Evolutionary conservation across 352 stramenopile genomes (phyloP), one percentile per base, ranked within the genome.

Genomic region (Phytophthora uliginosa): DNA sequence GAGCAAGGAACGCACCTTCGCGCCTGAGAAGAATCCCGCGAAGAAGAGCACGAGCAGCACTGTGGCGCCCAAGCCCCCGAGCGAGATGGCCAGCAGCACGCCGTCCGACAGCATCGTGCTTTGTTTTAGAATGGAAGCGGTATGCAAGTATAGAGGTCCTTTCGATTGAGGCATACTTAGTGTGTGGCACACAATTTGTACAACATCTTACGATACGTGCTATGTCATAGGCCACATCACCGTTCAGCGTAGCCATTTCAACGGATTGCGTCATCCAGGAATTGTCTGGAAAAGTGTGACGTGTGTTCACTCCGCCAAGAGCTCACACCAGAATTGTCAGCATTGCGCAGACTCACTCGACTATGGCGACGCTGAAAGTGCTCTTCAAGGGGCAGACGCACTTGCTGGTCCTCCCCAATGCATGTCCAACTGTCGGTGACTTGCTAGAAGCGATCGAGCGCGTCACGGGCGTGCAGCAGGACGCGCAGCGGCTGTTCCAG

Each of bases 401-500:
- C 61, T 59, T 34, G 15, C 36, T 92, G 5, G 22, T 42, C 26
- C 59, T 94, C 12, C 54, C 77, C 0, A 40, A 65, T 12, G 67
- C 57, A 10, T 28, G 24, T 1, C 78, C 80, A 9, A 84, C 80
- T 22, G 64, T 84, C 12, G 73, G 28, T 17, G 59, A 88, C 40
- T 48, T 90, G 15, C 86, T 91, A 55, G 47, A 63, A 3, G 24
- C 81, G 22, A 65, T 94, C 12, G 69, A 76, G 47, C 22, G 40
- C 8, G 47, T 73, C 26, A 58, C 85, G 26, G 26, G 34, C 26
- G 72, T 92, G 0, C 48, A 76, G 4, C 45, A 12, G 13, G 86
- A 92, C 5, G 74, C 75, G 4, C 86, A 92, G 71, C 78, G 86
- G 40, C 71, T 90, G 33, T 91, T 94, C 69, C 76, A 89, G 64